Evolutionary conservation across 1,139 yeast genomes (phyloP), one percentile per base, ranked within the genome.

Genomic region (Hyphopichia khmerensis): DNA sequence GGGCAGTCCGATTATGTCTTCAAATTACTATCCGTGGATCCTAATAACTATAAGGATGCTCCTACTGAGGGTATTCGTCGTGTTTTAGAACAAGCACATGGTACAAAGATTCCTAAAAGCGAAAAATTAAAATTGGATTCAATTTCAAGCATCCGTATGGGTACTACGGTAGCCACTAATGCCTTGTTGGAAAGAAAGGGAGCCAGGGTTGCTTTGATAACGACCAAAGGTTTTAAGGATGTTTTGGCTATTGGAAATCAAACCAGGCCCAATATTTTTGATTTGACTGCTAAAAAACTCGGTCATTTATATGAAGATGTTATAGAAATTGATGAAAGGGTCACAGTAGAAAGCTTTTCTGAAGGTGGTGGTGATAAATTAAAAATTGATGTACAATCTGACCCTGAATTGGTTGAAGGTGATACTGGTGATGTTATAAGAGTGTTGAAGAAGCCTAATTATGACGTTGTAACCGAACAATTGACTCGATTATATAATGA

Each of bases 21-120:
- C 53, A 90, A 90, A 62, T 66, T 90, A 34, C 70, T 91, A 24
- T 88, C 96, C 1, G 96, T 86, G 7, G 96, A 91, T 58, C 96
- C 96, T 0, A 69, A 75, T 36, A 90, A 90, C 65, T 90, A 91
- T 59, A 67, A 72, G 4, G 97, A 91, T 70, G 96, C 97, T 1
- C 96, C 96, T 4, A 73, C 91, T 14, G 97, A 90, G 65, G 97
- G 96, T 6, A 87, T 91, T 38, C 72, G 97, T 48, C 67, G 95
- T 40, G 77, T 88, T 0, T 64, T 91, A 45, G 95, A 87, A 57
- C 64, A 67, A 31, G 79, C 77, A 44, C 74, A 79, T 1, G 75
- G 77, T 0, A 60, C 56, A 4, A 43, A 59, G 10, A 84, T 86
- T 35, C 79, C 85, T 9, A 72, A 64, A 46, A 51, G 51, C 16